Percentiles rank a stretch among this genome's conserved stretches.
phyloP scores from a whole-genome alignment of 2,329 filamentous ascomycete species.

The Fusarium pilosicola region DNA sequence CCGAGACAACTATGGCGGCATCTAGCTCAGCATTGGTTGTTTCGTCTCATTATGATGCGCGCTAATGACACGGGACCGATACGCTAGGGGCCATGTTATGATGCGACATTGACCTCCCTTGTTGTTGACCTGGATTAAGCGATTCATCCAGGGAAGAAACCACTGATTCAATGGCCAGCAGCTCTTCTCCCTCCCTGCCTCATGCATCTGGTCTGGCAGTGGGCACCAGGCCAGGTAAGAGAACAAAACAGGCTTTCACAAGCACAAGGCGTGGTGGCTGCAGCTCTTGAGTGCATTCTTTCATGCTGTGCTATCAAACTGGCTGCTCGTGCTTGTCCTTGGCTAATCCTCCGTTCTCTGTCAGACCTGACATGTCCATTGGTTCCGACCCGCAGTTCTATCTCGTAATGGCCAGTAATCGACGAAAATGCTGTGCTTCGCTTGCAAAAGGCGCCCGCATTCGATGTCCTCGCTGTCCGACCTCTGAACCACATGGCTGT shows the following conservation, averaged over 20 bases:
- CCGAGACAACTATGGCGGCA: slow-evolving; percentile 24
- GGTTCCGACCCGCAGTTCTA: slow-evolving; percentile 26
- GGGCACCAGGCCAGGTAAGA: background rate
- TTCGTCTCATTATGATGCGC: slow-evolving; percentile 21
- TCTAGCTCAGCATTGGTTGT: slow-evolving; percentile 26
- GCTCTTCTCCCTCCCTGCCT: slow-evolving; percentile 2
- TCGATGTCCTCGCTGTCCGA: slow-evolving; percentile 10
- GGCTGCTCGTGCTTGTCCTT: slow-evolving; percentile 8
- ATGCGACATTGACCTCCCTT: slow-evolving; percentile 13
- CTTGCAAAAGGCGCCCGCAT: slow-evolving; percentile 11
- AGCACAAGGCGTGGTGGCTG: slow-evolving; percentile 30
- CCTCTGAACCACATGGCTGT: slow-evolving; percentile 29
- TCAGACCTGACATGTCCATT: slow-evolving; percentile 26
- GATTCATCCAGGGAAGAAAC: slow-evolving; percentile 15
- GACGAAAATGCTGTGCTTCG: slow-evolving; percentile 32
- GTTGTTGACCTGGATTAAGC: background rate
- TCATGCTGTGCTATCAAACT: slow-evolving; percentile 31
- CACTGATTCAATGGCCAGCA: background rate
- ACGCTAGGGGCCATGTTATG: slow-evolving; percentile 19
- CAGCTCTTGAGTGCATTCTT: slow-evolving; percentile 25
- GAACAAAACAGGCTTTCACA: slow-evolving; percentile 38
- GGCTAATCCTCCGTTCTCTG: slow-evolving; percentile 19
- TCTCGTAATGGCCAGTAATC: slow-evolving; percentile 24
- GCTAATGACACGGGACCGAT: slow-evolving; percentile 31
- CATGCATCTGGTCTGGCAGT: background rate